Conservation (phyloP, 768 basidiomycete species). For the Rhodosporidiobolus sp. region DNA sequence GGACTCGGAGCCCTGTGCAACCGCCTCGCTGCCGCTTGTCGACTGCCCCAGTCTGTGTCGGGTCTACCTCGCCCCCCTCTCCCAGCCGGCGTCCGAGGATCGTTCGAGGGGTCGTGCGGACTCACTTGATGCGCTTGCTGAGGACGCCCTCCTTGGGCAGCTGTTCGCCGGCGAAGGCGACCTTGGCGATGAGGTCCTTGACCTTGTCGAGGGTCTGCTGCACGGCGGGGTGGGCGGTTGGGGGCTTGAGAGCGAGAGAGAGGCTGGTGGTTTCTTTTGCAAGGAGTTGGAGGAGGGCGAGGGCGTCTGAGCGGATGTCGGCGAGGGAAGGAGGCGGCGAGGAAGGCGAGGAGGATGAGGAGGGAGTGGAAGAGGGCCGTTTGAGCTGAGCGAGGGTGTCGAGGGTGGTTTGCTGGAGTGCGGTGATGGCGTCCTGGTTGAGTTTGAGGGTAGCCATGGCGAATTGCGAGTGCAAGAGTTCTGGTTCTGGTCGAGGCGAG, state of each 20-base stretch:
- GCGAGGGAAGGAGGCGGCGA: background rate
- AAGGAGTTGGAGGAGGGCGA: background rate
- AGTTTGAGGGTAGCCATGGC: background rate
- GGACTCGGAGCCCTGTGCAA: no score
- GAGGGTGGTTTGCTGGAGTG: background rate
- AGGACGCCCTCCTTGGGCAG: background rate
- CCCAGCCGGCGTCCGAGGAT: no score
- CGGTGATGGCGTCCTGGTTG: background rate
- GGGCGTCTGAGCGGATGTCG: slow-evolving; percentile 24
- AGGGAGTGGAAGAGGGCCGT: background rate
- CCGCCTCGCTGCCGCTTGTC: no score
- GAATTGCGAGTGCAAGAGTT: background rate
- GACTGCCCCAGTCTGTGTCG: no score
- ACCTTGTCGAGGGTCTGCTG: slow-evolving; percentile 18
- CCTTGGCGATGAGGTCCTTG: background rate
- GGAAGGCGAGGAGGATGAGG: background rate
- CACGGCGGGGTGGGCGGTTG: background rate
- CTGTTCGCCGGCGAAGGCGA: slow-evolving; percentile 4
- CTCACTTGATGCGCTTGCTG: slow-evolving; percentile 12
- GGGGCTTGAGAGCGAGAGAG: slow-evolving; percentile 34
- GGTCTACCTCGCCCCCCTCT: no score
- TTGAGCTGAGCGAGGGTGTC: background rate
- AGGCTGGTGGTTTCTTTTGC: slow-evolving; percentile 19
- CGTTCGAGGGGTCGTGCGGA: no score
- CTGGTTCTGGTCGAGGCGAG: background rate